These are phyloP conservation scores for Drechmeria coniospora DNA, from an alignment of 2,329 filamentous ascomycete genomes.

Conservation along the genomic window DNA sequence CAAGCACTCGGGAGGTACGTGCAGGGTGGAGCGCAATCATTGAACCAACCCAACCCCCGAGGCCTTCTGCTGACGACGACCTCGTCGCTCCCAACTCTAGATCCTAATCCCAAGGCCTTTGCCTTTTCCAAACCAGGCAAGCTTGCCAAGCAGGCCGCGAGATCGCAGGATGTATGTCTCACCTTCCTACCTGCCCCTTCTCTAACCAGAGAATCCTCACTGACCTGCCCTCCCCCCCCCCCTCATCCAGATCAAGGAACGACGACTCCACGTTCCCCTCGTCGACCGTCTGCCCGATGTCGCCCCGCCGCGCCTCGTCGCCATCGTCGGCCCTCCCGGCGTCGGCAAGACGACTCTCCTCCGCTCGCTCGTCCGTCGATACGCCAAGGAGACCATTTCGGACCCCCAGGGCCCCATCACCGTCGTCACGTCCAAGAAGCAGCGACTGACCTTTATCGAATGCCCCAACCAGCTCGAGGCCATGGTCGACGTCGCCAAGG, in stretches of 20 bases:
- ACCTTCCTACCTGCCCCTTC: neutral
- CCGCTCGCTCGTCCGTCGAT: slow-evolving; percentile 85
- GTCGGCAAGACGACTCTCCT: slow-evolving; percentile 92
- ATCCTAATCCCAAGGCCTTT: slow-evolving; percentile 80
- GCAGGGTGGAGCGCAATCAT: too few relatives aligned
- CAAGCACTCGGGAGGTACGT: slow-evolving; percentile 38
- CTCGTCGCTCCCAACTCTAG: slow-evolving; percentile 21
- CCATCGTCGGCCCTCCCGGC: slow-evolving; percentile 87
- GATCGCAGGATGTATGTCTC: slow-evolving; percentile 51
- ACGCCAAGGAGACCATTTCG: slow-evolving; percentile 87
- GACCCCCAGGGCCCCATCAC: slow-evolving; percentile 86
- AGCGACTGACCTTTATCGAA: slow-evolving; percentile 89
- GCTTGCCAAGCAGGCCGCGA: slow-evolving; percentile 57
- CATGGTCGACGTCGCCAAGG: slow-evolving; percentile 95
- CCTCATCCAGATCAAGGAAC: slow-evolving; percentile 87
- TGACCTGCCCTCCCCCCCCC: too few relatives aligned
- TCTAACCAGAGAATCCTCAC: neutral
- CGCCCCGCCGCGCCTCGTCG: slow-evolving; percentile 80
- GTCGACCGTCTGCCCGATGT: slow-evolving; percentile 93
- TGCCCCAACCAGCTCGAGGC: slow-evolving; percentile 91
- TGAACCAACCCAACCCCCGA: too few relatives aligned
- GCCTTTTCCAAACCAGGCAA: slow-evolving; percentile 70
- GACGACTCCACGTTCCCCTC: slow-evolving; percentile 86
- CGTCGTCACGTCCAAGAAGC: slow-evolving; percentile 89
- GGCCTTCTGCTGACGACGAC: neutral